These are phyloP conservation scores for Mycena belliarum DNA, from an alignment of 768 basidiomycete genomes.

Conservation along the genomic window DNA sequence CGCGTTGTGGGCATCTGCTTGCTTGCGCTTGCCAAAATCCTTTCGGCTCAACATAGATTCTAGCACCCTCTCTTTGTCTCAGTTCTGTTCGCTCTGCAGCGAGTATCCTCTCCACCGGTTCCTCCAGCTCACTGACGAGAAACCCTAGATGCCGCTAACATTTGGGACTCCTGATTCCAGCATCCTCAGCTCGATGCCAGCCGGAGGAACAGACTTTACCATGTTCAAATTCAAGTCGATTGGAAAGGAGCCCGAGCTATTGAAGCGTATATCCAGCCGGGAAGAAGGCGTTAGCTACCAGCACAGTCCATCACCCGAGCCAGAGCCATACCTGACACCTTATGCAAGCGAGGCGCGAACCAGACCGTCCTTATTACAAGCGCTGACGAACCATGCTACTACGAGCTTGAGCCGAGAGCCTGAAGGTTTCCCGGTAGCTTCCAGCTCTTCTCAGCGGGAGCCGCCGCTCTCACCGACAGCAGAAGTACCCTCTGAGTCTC, in stretches of 20 bases:
- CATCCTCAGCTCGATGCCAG: constrained; percentile 4
- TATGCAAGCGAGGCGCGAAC: constrained; percentile 3
- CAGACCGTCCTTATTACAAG: constrained; percentile 17
- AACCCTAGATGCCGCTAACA: constrained; percentile 1
- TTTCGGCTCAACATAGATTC: too few relatives aligned
- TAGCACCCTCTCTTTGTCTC: constrained; percentile 6
- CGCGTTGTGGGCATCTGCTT: constrained; percentile 9
- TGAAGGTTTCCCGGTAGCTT: not conserved
- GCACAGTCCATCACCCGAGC: constrained; percentile 25
- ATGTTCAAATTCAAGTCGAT: constrained; percentile 53
- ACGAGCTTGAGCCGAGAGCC: not conserved
- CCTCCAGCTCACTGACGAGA: not conserved
- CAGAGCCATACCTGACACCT: not conserved
- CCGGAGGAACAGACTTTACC: constrained; percentile 2
- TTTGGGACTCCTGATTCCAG: constrained; percentile 10
- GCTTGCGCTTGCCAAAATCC: not conserved
- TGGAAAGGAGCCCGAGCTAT: constrained; percentile 52
- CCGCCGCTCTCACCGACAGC: not conserved
- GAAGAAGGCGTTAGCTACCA: constrained; percentile 30
- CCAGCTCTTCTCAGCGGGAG: not conserved
- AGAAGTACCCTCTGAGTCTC: not conserved
- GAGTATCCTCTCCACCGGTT: not conserved
- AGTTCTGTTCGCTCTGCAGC: not conserved
- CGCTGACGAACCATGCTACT: not conserved
- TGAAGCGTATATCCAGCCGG: constrained; percentile 48